Conservation (phyloP, 768 basidiomycete genomes). For the Lentinula lateritia region DNA sequence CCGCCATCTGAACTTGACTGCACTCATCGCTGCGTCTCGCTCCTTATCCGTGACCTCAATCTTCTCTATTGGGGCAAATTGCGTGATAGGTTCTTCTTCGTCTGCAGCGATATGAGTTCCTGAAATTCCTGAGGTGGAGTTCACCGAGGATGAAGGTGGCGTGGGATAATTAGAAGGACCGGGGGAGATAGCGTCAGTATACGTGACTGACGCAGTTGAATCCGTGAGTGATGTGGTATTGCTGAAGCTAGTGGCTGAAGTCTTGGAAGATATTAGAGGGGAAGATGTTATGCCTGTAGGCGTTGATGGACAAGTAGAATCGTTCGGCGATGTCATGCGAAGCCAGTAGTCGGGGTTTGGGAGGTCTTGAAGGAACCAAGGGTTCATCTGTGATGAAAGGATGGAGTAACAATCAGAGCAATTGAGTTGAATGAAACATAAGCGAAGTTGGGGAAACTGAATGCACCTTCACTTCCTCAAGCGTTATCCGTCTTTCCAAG, state of each 20-base stretch:
- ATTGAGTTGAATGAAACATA: constrained; percentile 7
- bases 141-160: background rate
- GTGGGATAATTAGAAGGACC: background rate
- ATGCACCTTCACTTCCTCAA: constrained; percentile 78
- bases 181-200: background rate
- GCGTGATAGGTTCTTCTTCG: constrained; percentile 8
- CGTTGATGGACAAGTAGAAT: background rate
- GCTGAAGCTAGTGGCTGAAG: background rate
- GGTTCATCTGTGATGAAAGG: constrained; percentile 35
- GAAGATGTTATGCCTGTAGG: background rate
- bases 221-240: background rate
- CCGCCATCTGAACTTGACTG: constrained; percentile 58
- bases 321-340: constrained; percentile 27
- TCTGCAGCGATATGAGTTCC: constrained; percentile 3
- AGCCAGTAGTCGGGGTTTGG: constrained; percentile 69
- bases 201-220: background rate
- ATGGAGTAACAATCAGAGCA: too few relatives aligned
- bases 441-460: constrained; percentile 15
- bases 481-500: constrained; percentile 61
- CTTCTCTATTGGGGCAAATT: background rate
- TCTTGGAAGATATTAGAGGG: background rate
- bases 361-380: constrained; percentile 69
- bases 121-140: background rate
- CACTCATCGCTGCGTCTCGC: constrained; percentile 66
- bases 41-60: constrained; percentile 70